Evolutionary conservation across 257 asterid genomes (phyloP).

Genomic region (Solanum sejunctum): DNA sequence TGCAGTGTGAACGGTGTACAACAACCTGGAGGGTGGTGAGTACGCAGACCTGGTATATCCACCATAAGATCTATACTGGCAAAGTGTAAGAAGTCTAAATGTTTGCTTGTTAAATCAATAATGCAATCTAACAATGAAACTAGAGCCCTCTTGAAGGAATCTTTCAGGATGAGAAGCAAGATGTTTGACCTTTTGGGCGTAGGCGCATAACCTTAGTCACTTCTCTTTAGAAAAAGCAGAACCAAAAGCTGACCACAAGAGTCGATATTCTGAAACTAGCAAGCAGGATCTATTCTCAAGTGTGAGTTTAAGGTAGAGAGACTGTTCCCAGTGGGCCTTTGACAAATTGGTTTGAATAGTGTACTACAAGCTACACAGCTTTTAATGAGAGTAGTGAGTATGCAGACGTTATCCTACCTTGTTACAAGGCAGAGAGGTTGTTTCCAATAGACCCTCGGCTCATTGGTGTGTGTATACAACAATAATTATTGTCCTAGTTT

Average conservation of each 20-base stretch:
- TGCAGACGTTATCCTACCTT: too few species aligned
- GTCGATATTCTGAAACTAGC: background rate
- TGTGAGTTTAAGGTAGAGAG: background rate
- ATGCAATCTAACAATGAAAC: too few species aligned
- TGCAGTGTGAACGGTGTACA: background rate
- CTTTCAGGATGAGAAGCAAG: background rate
- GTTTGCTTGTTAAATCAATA: too few species aligned
- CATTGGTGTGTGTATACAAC: background rate
- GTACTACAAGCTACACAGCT: background rate
- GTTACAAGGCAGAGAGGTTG: background rate
- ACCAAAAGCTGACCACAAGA: background rate
- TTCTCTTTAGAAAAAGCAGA: too few species aligned
- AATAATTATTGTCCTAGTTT: background rate
- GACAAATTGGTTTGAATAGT: background rate
- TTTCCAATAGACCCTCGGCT: background rate
- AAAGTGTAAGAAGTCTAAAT: too few species aligned
- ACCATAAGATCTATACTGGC: too few species aligned
- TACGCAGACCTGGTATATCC: background rate
- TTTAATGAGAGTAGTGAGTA: too few species aligned
- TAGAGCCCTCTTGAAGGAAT: too few species aligned
- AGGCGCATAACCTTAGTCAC: background rate
- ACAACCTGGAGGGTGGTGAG: background rate
- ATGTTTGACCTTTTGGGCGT: background rate
- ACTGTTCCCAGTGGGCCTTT: background rate
- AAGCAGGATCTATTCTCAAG: too few species aligned